Evolutionary conservation across 1,139 yeast genomes (phyloP).

Genomic region (Sugiyamaella paludigena): DNA sequence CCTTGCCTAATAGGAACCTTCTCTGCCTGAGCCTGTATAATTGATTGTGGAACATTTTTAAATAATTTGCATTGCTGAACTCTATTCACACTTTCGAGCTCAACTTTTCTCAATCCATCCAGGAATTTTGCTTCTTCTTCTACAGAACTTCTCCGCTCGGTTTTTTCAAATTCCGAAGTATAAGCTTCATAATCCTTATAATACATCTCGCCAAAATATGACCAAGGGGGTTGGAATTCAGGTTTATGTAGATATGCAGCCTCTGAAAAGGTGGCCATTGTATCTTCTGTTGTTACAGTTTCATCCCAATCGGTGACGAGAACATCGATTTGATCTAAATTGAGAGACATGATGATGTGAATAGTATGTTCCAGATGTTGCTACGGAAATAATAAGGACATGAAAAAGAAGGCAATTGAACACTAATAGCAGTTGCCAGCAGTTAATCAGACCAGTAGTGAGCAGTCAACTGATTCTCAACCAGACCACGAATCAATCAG

Average conservation of each 20-base stretch:
- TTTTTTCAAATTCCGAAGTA: constrained; percentile 11
- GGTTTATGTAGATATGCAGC: constrained; percentile 49
- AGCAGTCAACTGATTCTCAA: no score
- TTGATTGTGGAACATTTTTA: constrained; percentile 41
- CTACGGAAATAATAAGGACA: no score
- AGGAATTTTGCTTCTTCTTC: constrained; percentile 48
- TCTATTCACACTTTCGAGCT: constrained; percentile 50
- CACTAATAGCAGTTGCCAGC: no score
- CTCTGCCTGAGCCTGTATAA: constrained; percentile 41
- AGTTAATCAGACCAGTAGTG: no score
- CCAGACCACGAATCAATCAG: no score
- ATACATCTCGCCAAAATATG: constrained; percentile 49
- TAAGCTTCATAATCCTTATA: constrained; percentile 38
- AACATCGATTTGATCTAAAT: constrained; percentile 17
- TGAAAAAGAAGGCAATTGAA: no score
- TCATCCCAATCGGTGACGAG: constrained; percentile 69
- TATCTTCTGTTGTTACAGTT: constrained; percentile 58
- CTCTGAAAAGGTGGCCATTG: constrained; percentile 52
- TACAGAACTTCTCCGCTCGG: constrained; percentile 23
- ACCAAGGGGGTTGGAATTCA: constrained; percentile 43
- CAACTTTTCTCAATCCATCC: constrained; percentile 46
- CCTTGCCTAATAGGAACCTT: constrained; percentile 46
- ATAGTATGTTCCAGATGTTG: no score
- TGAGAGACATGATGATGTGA: constrained; percentile 4
- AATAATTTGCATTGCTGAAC: constrained; percentile 46